Evolutionary conservation across 768 basidiomycete species (phyloP).

Genomic region (Kwoniella dejecticola): DNA sequence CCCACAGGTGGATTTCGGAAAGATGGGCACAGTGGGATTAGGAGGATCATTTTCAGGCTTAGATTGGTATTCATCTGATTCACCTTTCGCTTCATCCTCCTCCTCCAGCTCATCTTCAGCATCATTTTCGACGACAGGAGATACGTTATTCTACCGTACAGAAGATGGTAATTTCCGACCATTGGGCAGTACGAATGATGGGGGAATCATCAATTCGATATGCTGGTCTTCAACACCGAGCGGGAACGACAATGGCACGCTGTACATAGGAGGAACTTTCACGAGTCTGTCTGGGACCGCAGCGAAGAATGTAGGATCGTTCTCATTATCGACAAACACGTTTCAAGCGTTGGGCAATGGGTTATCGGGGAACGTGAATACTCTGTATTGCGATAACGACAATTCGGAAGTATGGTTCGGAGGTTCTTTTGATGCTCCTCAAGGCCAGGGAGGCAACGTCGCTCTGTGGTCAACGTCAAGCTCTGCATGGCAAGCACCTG

Average conservation of each 20-base stretch:
- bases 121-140: slow-evolving; percentile 33
- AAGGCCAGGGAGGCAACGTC: slow-evolving; percentile 46
- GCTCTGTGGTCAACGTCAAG: slow-evolving; percentile 50
- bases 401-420: slow-evolving; percentile 52
- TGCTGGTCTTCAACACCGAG: slow-evolving; percentile 58
- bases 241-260: slow-evolving; percentile 59
- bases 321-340: slow-evolving; percentile 53
- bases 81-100: slow-evolving; percentile 61
- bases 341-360: slow-evolving; percentile 56
- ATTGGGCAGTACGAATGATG: slow-evolving; percentile 75
- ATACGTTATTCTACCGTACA: slow-evolving; percentile 68
- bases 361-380: slow-evolving; percentile 71
- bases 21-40: slow-evolving; percentile 89
- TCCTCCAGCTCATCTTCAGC: slow-evolving; percentile 63
- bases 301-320: slow-evolving; percentile 75
- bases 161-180: slow-evolving; percentile 67
- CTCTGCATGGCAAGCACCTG: slow-evolving; percentile 69
- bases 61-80: slow-evolving; percentile 57
- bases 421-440: slow-evolving; percentile 46
- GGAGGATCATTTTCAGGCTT: slow-evolving; percentile 87
- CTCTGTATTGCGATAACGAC: slow-evolving; percentile 73
- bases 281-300: slow-evolving; percentile 66
- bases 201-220: slow-evolving; percentile 73
- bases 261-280: slow-evolving; percentile 85
- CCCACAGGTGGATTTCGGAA: slow-evolving; percentile 68